Base-by-base conservation (phyloP, 2,329 filamentous ascomycete species). In the Arthroderma sp. region DNA sequence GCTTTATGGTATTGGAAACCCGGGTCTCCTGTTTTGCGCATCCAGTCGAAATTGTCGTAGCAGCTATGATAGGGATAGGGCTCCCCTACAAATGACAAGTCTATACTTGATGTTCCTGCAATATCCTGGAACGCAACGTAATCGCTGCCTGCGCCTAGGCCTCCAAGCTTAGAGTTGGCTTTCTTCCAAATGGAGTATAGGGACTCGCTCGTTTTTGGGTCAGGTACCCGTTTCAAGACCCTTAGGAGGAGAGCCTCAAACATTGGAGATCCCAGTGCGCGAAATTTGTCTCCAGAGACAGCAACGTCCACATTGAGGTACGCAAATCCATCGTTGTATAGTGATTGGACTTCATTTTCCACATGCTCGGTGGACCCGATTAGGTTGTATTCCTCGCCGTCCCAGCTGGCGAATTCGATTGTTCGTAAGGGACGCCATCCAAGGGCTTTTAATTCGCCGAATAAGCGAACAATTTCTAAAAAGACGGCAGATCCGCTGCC, bases 391-490 rank as follows among this genome's bases (percentile, higher is more conserved):
- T 89, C 86, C 53, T 82, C 82, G 3, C 78, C 91, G 61, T 98
- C 91, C 91, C 91, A 98, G 31, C 85, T 94, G 57, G 88, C 87
- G 62, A 98, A 96, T 61, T 94, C 84, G 51, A 98, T 94, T 3
- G 86, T 93, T n/a, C 91, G 81, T 10, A 94, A 71, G 1, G 91
- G 91, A 28, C 84, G 76, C 91, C 91, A 98, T 43, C 88, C 89
- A 46, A 79, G 76, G 10, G 72, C 64, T 22, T 80, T 71, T 10
- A 96, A 74, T 50, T 85, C 78, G 36, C 87, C 86, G 55, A 98
- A 85, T 40, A 94, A 79, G 38, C 83, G 80, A 22, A 84, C 80
- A 47, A 96, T 73, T 66, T 98, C 91, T 44, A 96, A 74, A 73
- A 98, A 82, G 36, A 96, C 74, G 4, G 89, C 89, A 0, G 87